Evolutionary conservation across 352 stramenopile species (phyloP).

Genomic region (Globisporangium parvum): DNA sequence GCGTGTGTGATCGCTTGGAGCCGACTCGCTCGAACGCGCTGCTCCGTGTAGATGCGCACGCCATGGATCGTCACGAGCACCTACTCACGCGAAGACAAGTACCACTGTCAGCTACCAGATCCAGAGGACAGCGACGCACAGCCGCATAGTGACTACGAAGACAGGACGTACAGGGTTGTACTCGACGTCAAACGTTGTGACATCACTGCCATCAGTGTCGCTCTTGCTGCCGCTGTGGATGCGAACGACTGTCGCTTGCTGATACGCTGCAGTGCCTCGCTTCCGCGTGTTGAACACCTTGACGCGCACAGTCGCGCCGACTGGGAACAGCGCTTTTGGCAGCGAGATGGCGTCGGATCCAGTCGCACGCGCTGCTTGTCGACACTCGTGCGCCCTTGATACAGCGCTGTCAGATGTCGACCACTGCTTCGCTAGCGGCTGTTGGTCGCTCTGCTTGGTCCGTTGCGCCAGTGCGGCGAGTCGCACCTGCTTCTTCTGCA

Average conservation of each 20-base stretch:
- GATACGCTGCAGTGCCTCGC: constrained; percentile 6
- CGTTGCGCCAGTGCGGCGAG: not conserved
- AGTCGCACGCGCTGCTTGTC: not conserved
- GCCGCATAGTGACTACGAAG: not conserved
- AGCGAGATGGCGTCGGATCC: constrained; percentile 20
- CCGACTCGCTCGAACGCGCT: constrained; percentile 13
- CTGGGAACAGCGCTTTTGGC: constrained; percentile 30
- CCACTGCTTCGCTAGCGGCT: not conserved
- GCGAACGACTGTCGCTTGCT: constrained; percentile 23
- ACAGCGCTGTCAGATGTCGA: too few species aligned
- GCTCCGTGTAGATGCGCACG: constrained; percentile 24
- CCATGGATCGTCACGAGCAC: constrained; percentile 18
- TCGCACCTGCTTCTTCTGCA: constrained; percentile 8
- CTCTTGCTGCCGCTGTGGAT: constrained; percentile 16
- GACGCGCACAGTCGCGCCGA: constrained; percentile 33
- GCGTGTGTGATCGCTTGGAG: constrained; percentile 12
- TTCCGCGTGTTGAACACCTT: constrained; percentile 12
- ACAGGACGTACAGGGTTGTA: constrained; percentile 27
- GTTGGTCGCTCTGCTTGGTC: not conserved
- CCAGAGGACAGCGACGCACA: not conserved
- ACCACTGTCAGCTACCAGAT: not conserved
- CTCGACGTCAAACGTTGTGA: constrained; percentile 38
- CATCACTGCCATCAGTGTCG: constrained; percentile 8
- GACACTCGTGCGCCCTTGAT: too few species aligned
- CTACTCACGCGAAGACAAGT: not conserved